These are phyloP conservation scores for Coffea canephora DNA, from an alignment of 257 asterid species.

Conservation along the genomic window DNA sequence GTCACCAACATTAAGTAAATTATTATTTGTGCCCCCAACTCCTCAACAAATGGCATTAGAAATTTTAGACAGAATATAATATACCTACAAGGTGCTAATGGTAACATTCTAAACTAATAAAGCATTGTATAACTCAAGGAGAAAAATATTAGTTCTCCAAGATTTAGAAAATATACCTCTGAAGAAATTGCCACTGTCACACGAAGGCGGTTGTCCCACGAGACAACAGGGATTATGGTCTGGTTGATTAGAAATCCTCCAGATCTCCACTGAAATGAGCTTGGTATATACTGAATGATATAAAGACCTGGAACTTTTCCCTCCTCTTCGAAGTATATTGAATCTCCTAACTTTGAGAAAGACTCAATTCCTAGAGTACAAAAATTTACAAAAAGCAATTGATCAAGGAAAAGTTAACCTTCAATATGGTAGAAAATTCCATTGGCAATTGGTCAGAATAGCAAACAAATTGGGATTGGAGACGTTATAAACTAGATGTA, in stretches of 20 bases:
- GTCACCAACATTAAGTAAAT: not conserved
- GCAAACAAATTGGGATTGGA: not conserved
- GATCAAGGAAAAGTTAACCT: not conserved
- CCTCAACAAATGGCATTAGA: not conserved
- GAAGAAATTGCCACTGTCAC: conserved; percentile 36
- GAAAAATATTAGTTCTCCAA: not conserved
- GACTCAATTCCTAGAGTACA: conserved; percentile 64
- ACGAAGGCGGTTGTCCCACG: conserved; percentile 66
- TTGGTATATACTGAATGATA: conserved; percentile 74
- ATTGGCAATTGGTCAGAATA: not conserved
- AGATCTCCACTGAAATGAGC: conserved; percentile 62
- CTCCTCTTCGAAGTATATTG: conserved; percentile 81
- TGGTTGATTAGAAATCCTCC: conserved; percentile 46
- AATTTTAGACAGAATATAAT: not conserved
- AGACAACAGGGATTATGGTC: conserved; percentile 48
- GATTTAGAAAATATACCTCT: not conserved
- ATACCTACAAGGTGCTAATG: not conserved
- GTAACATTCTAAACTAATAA: not conserved
- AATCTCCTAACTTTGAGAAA: conserved; percentile 88
- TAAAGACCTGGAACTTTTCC: conserved; percentile 58
- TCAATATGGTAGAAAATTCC: not conserved
- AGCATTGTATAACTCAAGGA: not conserved
- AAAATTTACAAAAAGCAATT: not conserved
- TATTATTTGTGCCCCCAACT: not conserved
- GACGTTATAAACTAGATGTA: not conserved